Evolutionary conservation across 1,284 basidiomycete genomes (phyloP).

Genomic region (Trichosporon coremiiforme): DNA sequence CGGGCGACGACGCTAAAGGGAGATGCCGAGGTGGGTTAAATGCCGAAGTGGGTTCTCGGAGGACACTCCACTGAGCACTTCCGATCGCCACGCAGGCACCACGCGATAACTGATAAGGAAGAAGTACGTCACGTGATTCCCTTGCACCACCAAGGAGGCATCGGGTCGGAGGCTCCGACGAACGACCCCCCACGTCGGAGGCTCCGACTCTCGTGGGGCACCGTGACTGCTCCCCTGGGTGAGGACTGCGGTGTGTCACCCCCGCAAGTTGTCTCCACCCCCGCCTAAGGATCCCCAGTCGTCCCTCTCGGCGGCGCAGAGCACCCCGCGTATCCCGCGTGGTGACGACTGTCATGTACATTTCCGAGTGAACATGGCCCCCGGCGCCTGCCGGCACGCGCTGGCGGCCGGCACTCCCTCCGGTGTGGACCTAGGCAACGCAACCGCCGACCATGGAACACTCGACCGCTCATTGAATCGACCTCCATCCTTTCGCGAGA

Average conservation of each 20-base stretch:
- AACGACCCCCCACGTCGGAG: slow-evolving; percentile 3
- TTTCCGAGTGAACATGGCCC: background rate
- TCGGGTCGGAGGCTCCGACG: slow-evolving; percentile 12
- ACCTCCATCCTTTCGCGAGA: background rate
- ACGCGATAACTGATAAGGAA: background rate
- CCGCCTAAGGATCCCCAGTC: background rate
- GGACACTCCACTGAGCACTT: background rate
- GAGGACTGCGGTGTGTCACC: background rate
- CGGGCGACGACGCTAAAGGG: background rate
- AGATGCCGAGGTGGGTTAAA: background rate
- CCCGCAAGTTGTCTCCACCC: background rate
- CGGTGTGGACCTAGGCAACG: background rate
- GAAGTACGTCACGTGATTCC: background rate
- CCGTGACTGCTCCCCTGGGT: background rate
- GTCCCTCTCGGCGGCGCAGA: background rate
- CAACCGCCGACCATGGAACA: slow-evolving; percentile 7
- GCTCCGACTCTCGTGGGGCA: background rate
- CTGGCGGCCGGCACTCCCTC: background rate
- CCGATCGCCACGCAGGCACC: slow-evolving; percentile 1
- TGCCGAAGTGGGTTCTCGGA: slow-evolving; percentile 13
- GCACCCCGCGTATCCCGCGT: background rate
- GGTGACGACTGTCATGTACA: slow-evolving; percentile 6
- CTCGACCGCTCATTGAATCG: background rate
- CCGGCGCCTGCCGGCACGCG: no score
- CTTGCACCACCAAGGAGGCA: background rate